Conservation (phyloP, 306 rosid genomes). For the Castanospermum australe region DNA sequence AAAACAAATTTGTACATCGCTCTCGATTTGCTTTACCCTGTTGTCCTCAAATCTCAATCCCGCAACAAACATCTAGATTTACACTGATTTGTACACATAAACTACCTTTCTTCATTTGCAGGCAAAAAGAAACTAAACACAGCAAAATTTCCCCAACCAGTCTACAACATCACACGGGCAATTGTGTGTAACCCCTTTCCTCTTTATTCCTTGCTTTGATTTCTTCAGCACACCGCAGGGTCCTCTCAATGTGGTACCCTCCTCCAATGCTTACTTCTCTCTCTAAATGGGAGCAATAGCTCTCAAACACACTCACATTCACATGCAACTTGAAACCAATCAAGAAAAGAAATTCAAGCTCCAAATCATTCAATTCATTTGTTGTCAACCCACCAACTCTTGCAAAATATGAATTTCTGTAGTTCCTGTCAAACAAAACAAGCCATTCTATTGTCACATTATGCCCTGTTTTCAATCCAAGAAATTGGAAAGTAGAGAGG, state of each 20-base stretch:
- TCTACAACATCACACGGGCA: slow-evolving; percentile 65
- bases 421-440: slow-evolving; percentile 60
- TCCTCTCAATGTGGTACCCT: slow-evolving; percentile 83
- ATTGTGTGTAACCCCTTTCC: slow-evolving; percentile 51
- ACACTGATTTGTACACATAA: slow-evolving; percentile 30
- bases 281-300: slow-evolving; percentile 89
- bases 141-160: not conserved
- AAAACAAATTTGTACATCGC: slow-evolving; percentile 28
- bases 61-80: slow-evolving; percentile 14
- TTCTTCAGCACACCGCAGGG: slow-evolving; percentile 83
- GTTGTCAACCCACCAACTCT: slow-evolving; percentile 85
- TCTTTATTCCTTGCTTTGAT: slow-evolving; percentile 60
- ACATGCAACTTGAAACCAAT: slow-evolving; percentile 92
- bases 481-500: not conserved
- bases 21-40: not conserved
- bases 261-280: slow-evolving; percentile 97
- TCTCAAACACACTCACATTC: slow-evolving; percentile 95
- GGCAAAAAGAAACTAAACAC: not conserved
- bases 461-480: slow-evolving; percentile 10
- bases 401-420: slow-evolving; percentile 82
- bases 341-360: slow-evolving; percentile 83
- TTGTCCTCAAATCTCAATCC: slow-evolving; percentile 35
- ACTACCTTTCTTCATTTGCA: slow-evolving; percentile 20
- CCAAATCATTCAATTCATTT: slow-evolving; percentile 73
- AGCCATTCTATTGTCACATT: not conserved